Base-by-base conservation (phyloP, 2,329 filamentous ascomycete genomes). In the Calonectria pseudoturangicola region DNA sequence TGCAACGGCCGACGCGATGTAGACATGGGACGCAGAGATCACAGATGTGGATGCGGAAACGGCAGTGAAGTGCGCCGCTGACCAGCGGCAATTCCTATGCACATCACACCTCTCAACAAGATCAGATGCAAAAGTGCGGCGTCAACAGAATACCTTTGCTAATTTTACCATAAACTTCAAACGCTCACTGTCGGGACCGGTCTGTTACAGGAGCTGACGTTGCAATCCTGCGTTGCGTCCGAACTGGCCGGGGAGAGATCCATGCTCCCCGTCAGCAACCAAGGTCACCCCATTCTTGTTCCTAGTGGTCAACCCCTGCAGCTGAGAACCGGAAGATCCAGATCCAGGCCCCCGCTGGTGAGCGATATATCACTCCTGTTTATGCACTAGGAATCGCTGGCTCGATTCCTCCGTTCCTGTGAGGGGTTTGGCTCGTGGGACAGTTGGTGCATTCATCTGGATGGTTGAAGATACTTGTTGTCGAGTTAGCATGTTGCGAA, bases 251-350 rank as follows among this genome's bases (percentile, higher is more conserved):
- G 64, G 18, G 45, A 67, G 54, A 67, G 69, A 71, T 64, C 64
- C 64, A 71, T 64, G 64, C 64, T 71, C 28, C 21, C 30, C 66
- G 33, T 28, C 54, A 47, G 39, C 47, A 68, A 56, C 56, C 58
- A 70, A 54, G 36, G 64, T 60, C 50, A 63, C 50, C n/a, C 58
- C 54, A 58, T 60, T 60, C 21, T 48, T 60, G 21, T 47, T 58
- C 28, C 63, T 50, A 21, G 13, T 27, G 18, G 28, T 41, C 16
- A 30, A 36, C 50, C 62, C 62, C 63, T 71, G 63, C 68, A 51
- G 36, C 51, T 62, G 33, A 39, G 62, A 70, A 63, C 62, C 62
- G 68, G 54, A 60, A 71, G 64, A 71, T 71, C 54, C 47, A 71
- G 64, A 67, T 68, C 64, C 54, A 71, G 30, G 51, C 47, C 45